A percentile compares a stretch with the other conserved stretches of the same genome.
phyloP scores from a whole-genome alignment of 345 rosid species.

The Luvunga scandens region DNA sequence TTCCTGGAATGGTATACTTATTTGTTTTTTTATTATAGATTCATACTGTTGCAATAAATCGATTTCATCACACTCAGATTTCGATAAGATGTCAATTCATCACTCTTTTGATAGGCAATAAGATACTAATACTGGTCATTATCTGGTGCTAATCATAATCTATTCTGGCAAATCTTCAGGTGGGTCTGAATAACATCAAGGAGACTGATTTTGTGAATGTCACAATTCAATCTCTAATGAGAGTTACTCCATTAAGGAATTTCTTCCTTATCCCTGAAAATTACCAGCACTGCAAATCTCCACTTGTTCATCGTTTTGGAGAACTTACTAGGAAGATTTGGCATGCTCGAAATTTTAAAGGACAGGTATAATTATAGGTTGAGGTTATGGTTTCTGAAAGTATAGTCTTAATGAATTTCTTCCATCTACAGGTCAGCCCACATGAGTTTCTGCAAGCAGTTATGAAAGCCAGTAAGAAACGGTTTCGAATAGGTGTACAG shows the following conservation, averaged over 20 bases:
- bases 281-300: constrained; percentile 73
- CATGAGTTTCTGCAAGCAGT: constrained; percentile 99
- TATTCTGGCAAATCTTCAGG: constrained; percentile 42
- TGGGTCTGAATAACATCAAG: constrained; percentile 92
- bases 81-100: not conserved
- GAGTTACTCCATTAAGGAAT: constrained; percentile 76
- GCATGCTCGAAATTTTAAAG: constrained; percentile 96
- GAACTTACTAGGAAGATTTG: constrained; percentile 65
- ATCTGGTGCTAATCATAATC: constrained; percentile 1
- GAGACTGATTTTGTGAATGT: constrained; percentile 97
- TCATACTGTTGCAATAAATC: not conserved
- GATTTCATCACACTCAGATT: not conserved
- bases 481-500: constrained; percentile 82
- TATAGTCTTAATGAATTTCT: constrained; percentile 10
- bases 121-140: not conserved
- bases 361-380: constrained; percentile 49
- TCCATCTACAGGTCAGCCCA: constrained; percentile 79
- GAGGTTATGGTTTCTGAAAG: constrained; percentile 10
- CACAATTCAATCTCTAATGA: constrained; percentile 88
- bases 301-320: constrained; percentile 93
- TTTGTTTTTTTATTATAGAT: not conserved
- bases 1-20: constrained; percentile 84
- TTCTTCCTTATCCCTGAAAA: constrained; percentile 92
- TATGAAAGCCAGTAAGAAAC: constrained; percentile 89
- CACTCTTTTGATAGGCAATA: not conserved